Evolutionary conservation across 257 asterid genomes (phyloP).

Genomic region (Solanum habrochaites): DNA sequence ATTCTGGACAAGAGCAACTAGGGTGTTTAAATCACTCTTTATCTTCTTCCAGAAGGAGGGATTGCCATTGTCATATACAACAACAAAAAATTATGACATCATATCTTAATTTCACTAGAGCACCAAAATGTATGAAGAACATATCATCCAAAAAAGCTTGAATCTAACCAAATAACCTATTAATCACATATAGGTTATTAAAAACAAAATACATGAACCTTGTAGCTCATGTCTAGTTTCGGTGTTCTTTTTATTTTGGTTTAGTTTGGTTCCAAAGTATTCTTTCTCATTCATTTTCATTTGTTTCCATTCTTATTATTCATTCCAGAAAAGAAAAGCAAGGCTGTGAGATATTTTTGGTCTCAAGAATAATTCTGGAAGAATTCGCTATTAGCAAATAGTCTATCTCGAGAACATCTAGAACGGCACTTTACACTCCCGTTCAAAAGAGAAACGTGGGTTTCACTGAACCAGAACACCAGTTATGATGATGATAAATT

Average conservation of each 20-base stretch:
- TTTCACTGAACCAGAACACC: not conserved
- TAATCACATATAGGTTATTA: not conserved
- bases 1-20: not conserved
- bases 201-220: not conserved
- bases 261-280: not conserved
- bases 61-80: not conserved
- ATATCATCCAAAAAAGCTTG: not conserved
- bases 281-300: not conserved
- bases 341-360: not conserved
- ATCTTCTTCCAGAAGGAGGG: not conserved
- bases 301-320: not conserved
- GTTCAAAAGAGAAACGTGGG: not conserved
- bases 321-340: not conserved
- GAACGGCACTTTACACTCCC: not conserved
- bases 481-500: not conserved
- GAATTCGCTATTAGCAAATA: not conserved
- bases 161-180: not conserved
- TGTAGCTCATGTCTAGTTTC: not conserved
- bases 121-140: not conserved
- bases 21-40: not conserved
- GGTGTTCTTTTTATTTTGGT: not conserved
- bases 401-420: not conserved
- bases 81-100: not conserved
- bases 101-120: not conserved
- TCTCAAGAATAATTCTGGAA: not conserved